phyloP scores from a whole-genome alignment of 805 yeast genomes.

The Kluyveromyces aestuarii region DNA sequence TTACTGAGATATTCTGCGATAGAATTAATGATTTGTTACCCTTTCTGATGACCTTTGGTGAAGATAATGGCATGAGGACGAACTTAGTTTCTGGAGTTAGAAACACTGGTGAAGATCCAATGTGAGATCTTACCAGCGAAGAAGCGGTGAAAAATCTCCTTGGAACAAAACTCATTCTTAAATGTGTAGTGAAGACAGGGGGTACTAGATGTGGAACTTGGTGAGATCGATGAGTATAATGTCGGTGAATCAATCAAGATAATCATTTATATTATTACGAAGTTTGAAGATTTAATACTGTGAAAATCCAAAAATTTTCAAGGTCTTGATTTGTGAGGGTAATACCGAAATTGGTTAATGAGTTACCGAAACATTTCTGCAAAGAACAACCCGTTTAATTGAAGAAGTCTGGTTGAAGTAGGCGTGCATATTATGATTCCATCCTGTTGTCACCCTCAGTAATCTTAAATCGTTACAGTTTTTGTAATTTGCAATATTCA shows the following conservation, averaged over 20 bases:
- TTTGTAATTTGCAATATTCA: too few species aligned
- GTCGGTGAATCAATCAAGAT: not conserved
- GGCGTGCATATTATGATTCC: too few species aligned
- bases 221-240: not conserved
- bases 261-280: not conserved
- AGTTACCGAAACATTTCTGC: too few species aligned
- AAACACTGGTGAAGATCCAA: constrained; percentile 73
- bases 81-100: constrained; percentile 49
- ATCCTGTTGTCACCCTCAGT: too few species aligned
- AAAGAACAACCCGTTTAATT: too few species aligned
- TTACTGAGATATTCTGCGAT: constrained; percentile 48
- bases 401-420: too few species aligned
- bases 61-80: constrained; percentile 34
- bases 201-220: not conserved
- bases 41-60: constrained; percentile 53
- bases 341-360: not conserved
- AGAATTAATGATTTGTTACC: constrained; percentile 53
- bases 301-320: not conserved
- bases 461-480: too few species aligned
- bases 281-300: not conserved
- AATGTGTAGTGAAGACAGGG: not conserved
- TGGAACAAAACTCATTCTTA: not conserved
- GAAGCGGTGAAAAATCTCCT: constrained; percentile 31
- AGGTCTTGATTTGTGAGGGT: not conserved
- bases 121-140: constrained; percentile 41